Evolutionary conservation across 2,329 filamentous ascomycete genomes (phyloP).

Genomic region (Penicillium capsulatum): DNA sequence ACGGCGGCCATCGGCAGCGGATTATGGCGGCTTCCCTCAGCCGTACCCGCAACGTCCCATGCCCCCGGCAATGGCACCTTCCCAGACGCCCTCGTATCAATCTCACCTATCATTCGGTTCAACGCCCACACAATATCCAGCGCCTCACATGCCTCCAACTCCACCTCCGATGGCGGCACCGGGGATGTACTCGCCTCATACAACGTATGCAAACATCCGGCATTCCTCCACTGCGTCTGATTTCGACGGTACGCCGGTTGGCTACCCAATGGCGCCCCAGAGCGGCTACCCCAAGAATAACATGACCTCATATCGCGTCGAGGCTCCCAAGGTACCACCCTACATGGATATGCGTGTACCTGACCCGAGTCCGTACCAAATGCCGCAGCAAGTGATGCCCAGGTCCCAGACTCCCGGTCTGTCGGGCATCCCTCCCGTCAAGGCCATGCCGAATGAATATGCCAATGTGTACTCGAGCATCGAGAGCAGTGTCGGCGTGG

Average conservation of each 20-base stretch:
- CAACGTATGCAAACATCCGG: constrained; percentile 32
- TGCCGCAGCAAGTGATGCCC: constrained; percentile 23
- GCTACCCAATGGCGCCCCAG: constrained; percentile 22
- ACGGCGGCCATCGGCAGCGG: constrained; percentile 49
- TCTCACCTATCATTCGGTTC: constrained; percentile 45
- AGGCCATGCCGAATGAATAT: constrained; percentile 31
- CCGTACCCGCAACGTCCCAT: constrained; percentile 35
- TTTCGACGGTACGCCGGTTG: constrained; percentile 26
- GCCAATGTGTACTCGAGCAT: constrained; percentile 21
- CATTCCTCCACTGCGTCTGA: constrained; percentile 32
- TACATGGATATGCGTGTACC: constrained; percentile 32
- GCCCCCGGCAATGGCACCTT: constrained; percentile 38
- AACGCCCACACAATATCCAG: constrained; percentile 40
- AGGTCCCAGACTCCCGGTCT: constrained; percentile 27
- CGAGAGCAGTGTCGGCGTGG: constrained; percentile 12
- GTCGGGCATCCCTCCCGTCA: constrained; percentile 34
- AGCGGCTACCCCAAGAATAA: constrained; percentile 26
- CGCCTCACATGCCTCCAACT: constrained; percentile 41
- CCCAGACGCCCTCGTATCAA: constrained; percentile 35
- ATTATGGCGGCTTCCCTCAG: constrained; percentile 37
- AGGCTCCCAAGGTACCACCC: constrained; percentile 23
- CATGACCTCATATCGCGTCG: constrained; percentile 29
- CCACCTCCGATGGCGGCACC: constrained; percentile 38
- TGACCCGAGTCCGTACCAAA: constrained; percentile 39
- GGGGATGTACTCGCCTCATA: constrained; percentile 34